Evolutionary conservation across 805 yeast genomes (phyloP), one percentile per base, ranked within the genome.

Genomic region (Candida gorgasii): DNA sequence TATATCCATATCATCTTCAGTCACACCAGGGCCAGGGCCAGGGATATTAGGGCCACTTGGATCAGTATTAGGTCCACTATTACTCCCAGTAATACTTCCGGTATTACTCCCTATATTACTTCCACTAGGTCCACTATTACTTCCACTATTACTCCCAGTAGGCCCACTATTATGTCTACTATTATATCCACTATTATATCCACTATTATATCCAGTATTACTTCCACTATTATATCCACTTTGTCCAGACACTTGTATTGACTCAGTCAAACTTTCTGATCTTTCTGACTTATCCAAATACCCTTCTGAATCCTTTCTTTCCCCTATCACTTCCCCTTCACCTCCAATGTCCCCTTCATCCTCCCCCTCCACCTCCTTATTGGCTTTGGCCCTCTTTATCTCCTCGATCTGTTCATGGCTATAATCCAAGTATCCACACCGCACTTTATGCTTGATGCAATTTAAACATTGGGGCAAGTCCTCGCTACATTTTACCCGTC

Each of bases 401-500:
- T 56, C 67, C 6, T 56, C 54, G 2, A 69, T 42, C 46, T 65
- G 67, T 16, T 57, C 64, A 35, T 53, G 58, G 5, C 64, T 44
- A 46, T 59, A 66, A 43, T 63, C 65, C 28, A 66, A 54, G 47
- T 69, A 69, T 5, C 68, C 73, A 54, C 75, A 69, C 39, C 54
- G 58, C 3, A 60, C 64, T 40, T 63, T 59, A 48, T 69, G 73
- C 43, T 69, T 69, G 39, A 66, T 49, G 52, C 75, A 69, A 48
- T 69, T 69, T 40, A 51, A 34, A 44, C 75, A 69, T 36, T 57
- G 53, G 1, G 75, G 75, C 18, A 69, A 52, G 31, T 67, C 67
- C 41, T 69, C 73, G 18, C 61, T 50, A 47, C 81, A 76, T 53
- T 76, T 76, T 47, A 76, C 79, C 36, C 78, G 59, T 37, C 82